Percentiles rank a stretch among this genome's conserved stretches.
Evolutionary conservation across 2,329 filamentous ascomycete genomes (phyloP).

Genomic region (Fusarium globosum): DNA sequence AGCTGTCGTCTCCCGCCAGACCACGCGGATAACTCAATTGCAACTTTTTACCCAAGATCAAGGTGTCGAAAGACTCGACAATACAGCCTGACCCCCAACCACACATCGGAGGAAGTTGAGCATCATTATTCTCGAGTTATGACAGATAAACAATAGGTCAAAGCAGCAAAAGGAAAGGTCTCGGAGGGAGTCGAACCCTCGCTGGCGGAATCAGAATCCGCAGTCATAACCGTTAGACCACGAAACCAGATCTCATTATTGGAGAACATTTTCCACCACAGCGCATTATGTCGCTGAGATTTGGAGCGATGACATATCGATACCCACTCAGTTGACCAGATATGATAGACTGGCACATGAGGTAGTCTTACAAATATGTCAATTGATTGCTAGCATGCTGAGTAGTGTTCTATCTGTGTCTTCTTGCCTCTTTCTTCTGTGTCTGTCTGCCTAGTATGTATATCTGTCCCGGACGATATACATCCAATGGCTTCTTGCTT

Average conservation of each 20-base stretch:
- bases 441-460: neutral
- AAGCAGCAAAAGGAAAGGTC: constrained; percentile 13
- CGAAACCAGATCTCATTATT: neutral
- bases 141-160: neutral
- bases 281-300: fast-evolving
- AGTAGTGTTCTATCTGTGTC: fast-evolving
- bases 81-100: neutral
- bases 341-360: neutral
- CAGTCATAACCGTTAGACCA: constrained; percentile 41
- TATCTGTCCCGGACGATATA: neutral
- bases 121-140: no score
- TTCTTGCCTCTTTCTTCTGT: fast-evolving
- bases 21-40: neutral
- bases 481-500: neutral
- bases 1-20: neutral
- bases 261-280: neutral
- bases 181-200: constrained; percentile 44
- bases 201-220: constrained; percentile 46
- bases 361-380: neutral
- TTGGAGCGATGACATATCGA: fast-evolving
- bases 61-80: neutral
- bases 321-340: neutral
- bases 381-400: neutral
- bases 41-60: neutral
- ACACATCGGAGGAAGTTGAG: no score